Percentiles rank a stretch among this genome's conserved stretches.
Evolutionary conservation across 1,284 basidiomycete species (phyloP).

Genomic region (Papiliotrema terrestris): DNA sequence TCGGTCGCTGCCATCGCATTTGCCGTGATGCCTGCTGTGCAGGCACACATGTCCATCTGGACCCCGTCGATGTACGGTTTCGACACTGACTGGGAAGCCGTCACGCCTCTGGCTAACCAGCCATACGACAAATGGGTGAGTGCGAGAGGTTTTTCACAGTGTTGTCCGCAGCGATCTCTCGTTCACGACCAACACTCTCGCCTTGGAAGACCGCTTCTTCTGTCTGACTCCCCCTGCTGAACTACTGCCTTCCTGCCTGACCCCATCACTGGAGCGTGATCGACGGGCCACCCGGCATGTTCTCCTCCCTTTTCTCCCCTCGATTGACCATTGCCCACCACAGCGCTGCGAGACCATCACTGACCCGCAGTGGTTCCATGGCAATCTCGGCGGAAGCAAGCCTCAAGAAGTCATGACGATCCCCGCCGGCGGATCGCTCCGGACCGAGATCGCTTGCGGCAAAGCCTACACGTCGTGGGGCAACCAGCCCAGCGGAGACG

Average conservation of each 20-base stretch:
- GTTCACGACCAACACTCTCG: not conserved
- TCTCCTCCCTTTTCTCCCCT: too few species aligned
- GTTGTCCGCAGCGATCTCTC: too few species aligned
- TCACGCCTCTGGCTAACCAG: conserved; percentile 10
- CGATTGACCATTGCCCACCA: too few species aligned
- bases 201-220: not conserved
- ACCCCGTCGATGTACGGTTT: conserved; percentile 9
- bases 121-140: conserved; percentile 17
- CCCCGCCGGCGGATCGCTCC: conserved; percentile 8
- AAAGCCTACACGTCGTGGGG: conserved; percentile 8
- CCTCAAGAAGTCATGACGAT: conserved; percentile 9
- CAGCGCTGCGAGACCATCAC: too few species aligned
- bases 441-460: conserved; percentile 13
- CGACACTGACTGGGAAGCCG: conserved; percentile 4
- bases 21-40: conserved; percentile 4
- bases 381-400: not conserved
- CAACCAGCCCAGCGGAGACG: conserved; percentile 4
- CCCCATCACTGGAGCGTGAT: too few species aligned
- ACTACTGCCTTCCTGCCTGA: too few species aligned
- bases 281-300: too few species aligned
- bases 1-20: not conserved
- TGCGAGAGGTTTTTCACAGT: not conserved
- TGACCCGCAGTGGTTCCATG: conserved; percentile 14
- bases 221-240: not conserved
- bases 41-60: conserved; percentile 15